These are phyloP conservation scores for Podospora sp. DNA, from an alignment of 495 filamentous ascomycete species.

Conservation along the genomic window DNA sequence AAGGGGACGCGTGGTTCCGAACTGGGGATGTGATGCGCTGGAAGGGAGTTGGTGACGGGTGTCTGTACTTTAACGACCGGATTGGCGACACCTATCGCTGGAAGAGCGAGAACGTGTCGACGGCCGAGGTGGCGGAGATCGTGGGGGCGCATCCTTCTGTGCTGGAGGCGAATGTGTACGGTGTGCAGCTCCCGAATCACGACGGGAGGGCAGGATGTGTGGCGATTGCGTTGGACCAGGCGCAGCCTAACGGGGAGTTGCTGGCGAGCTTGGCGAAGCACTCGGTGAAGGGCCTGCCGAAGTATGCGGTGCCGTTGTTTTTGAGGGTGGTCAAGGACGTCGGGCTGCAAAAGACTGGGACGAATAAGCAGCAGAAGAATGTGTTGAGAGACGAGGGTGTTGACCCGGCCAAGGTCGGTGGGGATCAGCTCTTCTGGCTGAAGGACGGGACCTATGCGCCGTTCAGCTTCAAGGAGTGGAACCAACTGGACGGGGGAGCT, in stretches of 20 bases:
- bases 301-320: constrained; percentile 78
- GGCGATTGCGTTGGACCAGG: constrained; percentile 58
- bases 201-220: constrained; percentile 88
- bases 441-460: constrained; percentile 68
- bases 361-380: constrained; percentile 85
- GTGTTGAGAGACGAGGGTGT: constrained; percentile 69
- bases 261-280: constrained; percentile 64
- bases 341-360: constrained; percentile 70
- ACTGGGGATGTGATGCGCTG: constrained; percentile 80
- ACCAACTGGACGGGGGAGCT: constrained; percentile 61
- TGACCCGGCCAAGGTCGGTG: constrained; percentile 58
- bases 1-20: constrained; percentile 85
- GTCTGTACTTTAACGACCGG: constrained; percentile 83
- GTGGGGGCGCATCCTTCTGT: constrained; percentile 68
- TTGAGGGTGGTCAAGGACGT: constrained; percentile 61
- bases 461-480: constrained; percentile 71
- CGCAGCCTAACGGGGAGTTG: constrained; percentile 33
- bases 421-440: constrained; percentile 64
- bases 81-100: constrained; percentile 96
- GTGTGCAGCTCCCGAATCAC: constrained; percentile 78
- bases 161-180: constrained; percentile 85
- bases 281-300: constrained; percentile 57
- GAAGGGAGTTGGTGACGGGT: constrained; percentile 67
- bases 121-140: constrained; percentile 75
- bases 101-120: constrained; percentile 92